These are phyloP conservation scores for Podospora pseudoanserina DNA, from an alignment of 495 filamentous ascomycete species.

Conservation along the genomic window DNA sequence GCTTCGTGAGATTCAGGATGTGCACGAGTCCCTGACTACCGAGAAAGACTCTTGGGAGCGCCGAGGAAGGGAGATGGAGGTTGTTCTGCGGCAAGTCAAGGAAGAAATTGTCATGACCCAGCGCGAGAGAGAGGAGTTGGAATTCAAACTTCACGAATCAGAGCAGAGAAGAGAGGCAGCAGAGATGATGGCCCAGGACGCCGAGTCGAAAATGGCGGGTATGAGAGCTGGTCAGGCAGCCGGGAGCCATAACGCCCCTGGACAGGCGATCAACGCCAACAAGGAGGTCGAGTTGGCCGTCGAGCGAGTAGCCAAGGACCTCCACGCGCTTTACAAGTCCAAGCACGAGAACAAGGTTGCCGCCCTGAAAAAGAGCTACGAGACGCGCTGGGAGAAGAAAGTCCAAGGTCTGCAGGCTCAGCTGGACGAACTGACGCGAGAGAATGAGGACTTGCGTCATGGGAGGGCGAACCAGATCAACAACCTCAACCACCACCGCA, in stretches of 20 bases:
- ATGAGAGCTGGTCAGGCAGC: slow-evolving; percentile 54
- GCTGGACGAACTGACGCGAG: slow-evolving; percentile 60
- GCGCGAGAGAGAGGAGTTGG: slow-evolving; percentile 69
- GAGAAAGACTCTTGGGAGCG: slow-evolving; percentile 82
- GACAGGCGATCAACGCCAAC: slow-evolving; percentile 27
- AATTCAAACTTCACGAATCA: slow-evolving; percentile 65
- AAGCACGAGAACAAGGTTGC: slow-evolving; percentile 96
- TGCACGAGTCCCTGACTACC: slow-evolving; percentile 65
- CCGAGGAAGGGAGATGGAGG: slow-evolving; percentile 79
- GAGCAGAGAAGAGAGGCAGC: slow-evolving; percentile 66
- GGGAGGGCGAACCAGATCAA: slow-evolving; percentile 60
- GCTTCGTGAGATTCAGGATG: slow-evolving; percentile 66
- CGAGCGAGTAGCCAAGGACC: slow-evolving; percentile 82
- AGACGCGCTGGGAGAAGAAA: slow-evolving; percentile 82
- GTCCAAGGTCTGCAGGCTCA: slow-evolving; percentile 68
- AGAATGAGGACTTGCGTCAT: slow-evolving; percentile 69
- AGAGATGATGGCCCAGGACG: slow-evolving; percentile 62
- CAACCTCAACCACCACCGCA: slow-evolving; percentile 49
- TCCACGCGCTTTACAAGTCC: slow-evolving; percentile 89
- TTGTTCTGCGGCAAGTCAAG: slow-evolving; percentile 69
- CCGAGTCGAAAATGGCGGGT: slow-evolving; percentile 68
- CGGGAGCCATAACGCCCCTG: slow-evolving; percentile 23
- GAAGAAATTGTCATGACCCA: slow-evolving; percentile 76
- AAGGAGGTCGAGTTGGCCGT: slow-evolving; percentile 78
- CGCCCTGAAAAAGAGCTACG: slow-evolving; percentile 92